Percentiles rank a stretch among this genome's conserved stretches.
Conservation (phyloP, 2,329 filamentous ascomycete species). For the Ascochyta koolunga region DNA sequence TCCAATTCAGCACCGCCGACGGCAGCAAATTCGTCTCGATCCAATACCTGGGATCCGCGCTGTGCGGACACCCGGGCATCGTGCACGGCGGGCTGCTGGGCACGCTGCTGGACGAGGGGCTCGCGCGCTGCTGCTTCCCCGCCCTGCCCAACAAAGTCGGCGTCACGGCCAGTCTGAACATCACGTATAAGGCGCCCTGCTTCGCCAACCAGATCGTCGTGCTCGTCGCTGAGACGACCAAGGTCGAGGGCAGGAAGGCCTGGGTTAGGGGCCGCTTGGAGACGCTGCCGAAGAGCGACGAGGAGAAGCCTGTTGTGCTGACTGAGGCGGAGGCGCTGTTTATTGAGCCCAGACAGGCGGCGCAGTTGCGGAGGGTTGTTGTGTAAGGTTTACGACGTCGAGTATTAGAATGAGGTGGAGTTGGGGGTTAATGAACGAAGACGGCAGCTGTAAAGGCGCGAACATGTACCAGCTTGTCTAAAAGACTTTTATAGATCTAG, state of each 20-base stretch:
- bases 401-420: conserved; percentile 3
- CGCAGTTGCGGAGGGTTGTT: conserved; percentile 48
- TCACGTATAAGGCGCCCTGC: conserved; percentile 82
- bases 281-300: conserved; percentile 76
- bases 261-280: conserved; percentile 91
- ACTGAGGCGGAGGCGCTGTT: conserved; percentile 87
- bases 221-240: conserved; percentile 77
- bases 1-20: conserved; percentile 70
- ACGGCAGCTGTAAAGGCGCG: background rate
- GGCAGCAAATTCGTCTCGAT: conserved; percentile 65
- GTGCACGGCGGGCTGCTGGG: conserved; percentile 89
- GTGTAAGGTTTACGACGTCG: background rate
- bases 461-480: background rate
- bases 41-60: conserved; percentile 75
- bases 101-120: conserved; percentile 89
- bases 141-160: conserved; percentile 85
- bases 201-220: conserved; percentile 78
- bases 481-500: background rate
- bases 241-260: conserved; percentile 90
- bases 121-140: conserved; percentile 86
- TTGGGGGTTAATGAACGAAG: background rate
- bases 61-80: conserved; percentile 90
- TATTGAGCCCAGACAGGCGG: conserved; percentile 83
- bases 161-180: conserved; percentile 82
- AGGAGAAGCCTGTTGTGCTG: conserved; percentile 65